Evolutionary conservation across 192 early-diverging fungal genomes (phyloP), one percentile per base, ranked within the genome.

Genomic region (Physocladia obscura): DNA sequence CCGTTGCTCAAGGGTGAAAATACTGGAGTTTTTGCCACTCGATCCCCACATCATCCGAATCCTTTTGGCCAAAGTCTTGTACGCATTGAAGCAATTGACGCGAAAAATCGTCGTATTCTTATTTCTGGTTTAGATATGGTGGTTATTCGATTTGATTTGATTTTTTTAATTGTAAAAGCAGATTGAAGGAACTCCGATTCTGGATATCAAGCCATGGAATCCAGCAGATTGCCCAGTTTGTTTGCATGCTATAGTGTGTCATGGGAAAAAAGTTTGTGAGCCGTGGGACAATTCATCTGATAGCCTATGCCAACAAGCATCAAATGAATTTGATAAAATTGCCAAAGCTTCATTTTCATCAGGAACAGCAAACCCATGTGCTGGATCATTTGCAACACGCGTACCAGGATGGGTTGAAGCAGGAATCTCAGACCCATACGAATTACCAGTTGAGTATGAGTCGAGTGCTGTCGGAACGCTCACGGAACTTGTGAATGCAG

Each of bases 121-220:
- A 62, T 77, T 2, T 56, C 60, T 35, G 76, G 76, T 11, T 48
- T 69, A 15, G 76, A 77, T 56, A 67, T 77, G 56, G 50, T 44
- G n/a, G 11, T 13, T 44, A n/a, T 44, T 44, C 11, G 40, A 13
- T 44, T 44, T n/a, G 8, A 44, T 13, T 13, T 44, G 8, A 8
- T 44, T 44, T 44, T 44, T 44, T 44, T n/a, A n/a, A 44, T 44
- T 44, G 8, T 8, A n/a, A 13, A 44, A 13, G 40, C 40, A 44
- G 40, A 59, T 69, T 1, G 55, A 77, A 22, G 69, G 69, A 21
- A 70, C 76, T 2, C 76, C 76, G 11, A 71, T 77, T 49, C 44
- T 77, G 2, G 76, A 77, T 30, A 49, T 77, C 24, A 77, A 77
- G 49, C 76, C 76, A 5, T 77, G 76, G 76, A 73, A 73, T 24